These are phyloP conservation scores for Symbiotaphrina buchneri DNA, from an alignment of 495 filamentous ascomycete species.

Conservation along the genomic window DNA sequence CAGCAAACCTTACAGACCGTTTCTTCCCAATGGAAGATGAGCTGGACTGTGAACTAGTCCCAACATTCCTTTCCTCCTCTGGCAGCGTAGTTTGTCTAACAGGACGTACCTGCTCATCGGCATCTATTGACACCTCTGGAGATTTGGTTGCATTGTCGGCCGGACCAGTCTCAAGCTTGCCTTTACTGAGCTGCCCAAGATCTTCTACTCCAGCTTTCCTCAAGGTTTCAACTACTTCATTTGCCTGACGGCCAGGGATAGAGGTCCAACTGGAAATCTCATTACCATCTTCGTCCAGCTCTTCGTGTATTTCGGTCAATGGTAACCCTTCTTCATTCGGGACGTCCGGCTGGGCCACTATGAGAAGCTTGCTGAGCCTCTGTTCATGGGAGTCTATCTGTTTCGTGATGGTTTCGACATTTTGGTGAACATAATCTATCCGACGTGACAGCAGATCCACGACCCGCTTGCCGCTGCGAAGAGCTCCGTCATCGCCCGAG, in stretches of 20 bases:
- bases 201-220: slow-evolving; percentile 39
- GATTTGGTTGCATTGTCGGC: not conserved
- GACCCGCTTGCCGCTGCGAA: slow-evolving; percentile 28
- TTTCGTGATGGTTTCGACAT: slow-evolving; percentile 45
- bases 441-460: slow-evolving; percentile 48
- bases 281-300: slow-evolving; percentile 82
- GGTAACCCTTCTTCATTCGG: slow-evolving; percentile 44
- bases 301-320: slow-evolving; percentile 71
- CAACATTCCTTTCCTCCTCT: too few relatives aligned
- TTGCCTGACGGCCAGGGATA: not conserved
- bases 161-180: not conserved
- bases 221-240: slow-evolving; percentile 26
- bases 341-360: slow-evolving; percentile 12
- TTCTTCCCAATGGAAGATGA: too few relatives aligned
- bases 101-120: too few relatives aligned
- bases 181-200: not conserved
- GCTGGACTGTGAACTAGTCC: too few relatives aligned
- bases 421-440: slow-evolving; percentile 73
- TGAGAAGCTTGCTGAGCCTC: slow-evolving; percentile 30
- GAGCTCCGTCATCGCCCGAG: slow-evolving; percentile 23
- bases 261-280: slow-evolving; percentile 38
- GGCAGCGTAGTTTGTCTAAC: too few relatives aligned
- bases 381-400: slow-evolving; percentile 44
- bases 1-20: too few relatives aligned
- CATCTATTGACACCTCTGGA: not conserved